A percentile compares a stretch with the other conserved stretches of the same genome.
These are phyloP conservation scores for Plasmodium fragile DNA, from an alignment of 169 alveolate genomes.

Conservation along the genomic window DNA sequence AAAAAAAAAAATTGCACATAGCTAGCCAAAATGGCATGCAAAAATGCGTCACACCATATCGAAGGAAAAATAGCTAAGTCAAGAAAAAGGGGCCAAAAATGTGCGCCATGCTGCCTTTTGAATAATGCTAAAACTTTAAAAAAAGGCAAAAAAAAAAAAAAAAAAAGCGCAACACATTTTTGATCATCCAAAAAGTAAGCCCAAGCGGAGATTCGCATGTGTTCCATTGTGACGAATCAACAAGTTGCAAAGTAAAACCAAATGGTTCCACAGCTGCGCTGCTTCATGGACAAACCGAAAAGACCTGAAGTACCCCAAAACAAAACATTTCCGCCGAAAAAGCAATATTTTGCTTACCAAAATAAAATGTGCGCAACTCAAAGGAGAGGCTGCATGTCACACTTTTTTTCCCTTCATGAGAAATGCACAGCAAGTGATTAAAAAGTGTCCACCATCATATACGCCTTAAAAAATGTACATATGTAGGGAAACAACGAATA, in stretches of 20 bases:
- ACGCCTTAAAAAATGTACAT: not conserved
- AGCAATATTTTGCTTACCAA: not conserved
- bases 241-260: not conserved
- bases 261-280: not conserved
- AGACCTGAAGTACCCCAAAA: not conserved
- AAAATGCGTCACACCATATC: not conserved
- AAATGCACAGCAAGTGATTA: not conserved
- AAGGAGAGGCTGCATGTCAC: not conserved
- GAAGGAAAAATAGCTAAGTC: not conserved
- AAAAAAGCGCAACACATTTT: not conserved
- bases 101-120: not conserved
- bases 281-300: not conserved
- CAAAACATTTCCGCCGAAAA: not conserved
- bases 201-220: not conserved
- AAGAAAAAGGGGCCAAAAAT: not conserved
- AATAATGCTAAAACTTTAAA: not conserved
- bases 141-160: not conserved
- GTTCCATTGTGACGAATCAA: not conserved
- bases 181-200: not conserved
- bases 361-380: not conserved
- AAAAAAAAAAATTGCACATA: not conserved
- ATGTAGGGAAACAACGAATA: not conserved
- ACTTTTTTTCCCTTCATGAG: not conserved
- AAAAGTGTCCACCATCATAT: not conserved
- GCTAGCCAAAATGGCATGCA: not conserved